A percentile compares a stretch with the other conserved stretches of the same genome.
phyloP scores from a whole-genome alignment of 495 filamentous ascomycete species.

The Aspergillus heteromorphus region DNA sequence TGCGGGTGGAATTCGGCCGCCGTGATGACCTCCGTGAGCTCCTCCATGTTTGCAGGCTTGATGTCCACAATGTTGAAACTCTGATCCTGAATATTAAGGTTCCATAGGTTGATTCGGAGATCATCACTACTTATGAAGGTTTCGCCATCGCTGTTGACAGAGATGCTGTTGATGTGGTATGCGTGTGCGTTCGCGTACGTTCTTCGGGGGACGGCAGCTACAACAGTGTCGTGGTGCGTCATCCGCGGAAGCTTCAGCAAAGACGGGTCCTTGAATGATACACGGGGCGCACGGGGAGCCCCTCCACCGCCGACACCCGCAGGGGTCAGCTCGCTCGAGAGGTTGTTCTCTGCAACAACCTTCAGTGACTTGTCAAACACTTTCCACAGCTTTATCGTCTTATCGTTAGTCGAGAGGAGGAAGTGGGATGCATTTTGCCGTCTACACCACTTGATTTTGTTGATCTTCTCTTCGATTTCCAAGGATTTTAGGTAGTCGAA shows the following conservation, averaged over 20 bases:
- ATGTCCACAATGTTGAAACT: constrained; percentile 99
- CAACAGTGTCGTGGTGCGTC: constrained; percentile 97
- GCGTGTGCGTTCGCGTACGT: constrained; percentile 98
- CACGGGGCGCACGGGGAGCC: constrained; percentile 62
- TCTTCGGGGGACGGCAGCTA: constrained; percentile 89
- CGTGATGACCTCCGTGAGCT: constrained; percentile 97
- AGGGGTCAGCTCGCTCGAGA: constrained; percentile 89
- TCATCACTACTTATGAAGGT: constrained; percentile 99
- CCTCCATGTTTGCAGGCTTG: constrained; percentile 99
- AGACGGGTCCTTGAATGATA: constrained; percentile 71
- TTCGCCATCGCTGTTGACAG: constrained; percentile 98
- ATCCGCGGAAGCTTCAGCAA: constrained; percentile 89
- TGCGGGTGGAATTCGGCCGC: constrained; percentile 95
- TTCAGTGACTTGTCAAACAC: constrained; percentile 99
- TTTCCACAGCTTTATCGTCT: constrained; percentile 99
- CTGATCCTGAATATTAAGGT: constrained; percentile 97
- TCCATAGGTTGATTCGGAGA: constrained; percentile 96
- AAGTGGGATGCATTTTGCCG: constrained; percentile 98
- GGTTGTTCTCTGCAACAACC: constrained; percentile 97
- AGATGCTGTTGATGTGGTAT: constrained; percentile 99
- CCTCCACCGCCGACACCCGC: constrained; percentile 70
- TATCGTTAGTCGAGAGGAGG: constrained; percentile 97
- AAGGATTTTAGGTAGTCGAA: constrained; percentile 99
- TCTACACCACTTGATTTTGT: constrained; percentile 99
- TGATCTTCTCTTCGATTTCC: constrained; percentile 99